Percentiles rank a stretch among this genome's conserved stretches.
Evolutionary conservation across 192 early-diverging fungal genomes (phyloP).

Genomic region (Backusella luteola): DNA sequence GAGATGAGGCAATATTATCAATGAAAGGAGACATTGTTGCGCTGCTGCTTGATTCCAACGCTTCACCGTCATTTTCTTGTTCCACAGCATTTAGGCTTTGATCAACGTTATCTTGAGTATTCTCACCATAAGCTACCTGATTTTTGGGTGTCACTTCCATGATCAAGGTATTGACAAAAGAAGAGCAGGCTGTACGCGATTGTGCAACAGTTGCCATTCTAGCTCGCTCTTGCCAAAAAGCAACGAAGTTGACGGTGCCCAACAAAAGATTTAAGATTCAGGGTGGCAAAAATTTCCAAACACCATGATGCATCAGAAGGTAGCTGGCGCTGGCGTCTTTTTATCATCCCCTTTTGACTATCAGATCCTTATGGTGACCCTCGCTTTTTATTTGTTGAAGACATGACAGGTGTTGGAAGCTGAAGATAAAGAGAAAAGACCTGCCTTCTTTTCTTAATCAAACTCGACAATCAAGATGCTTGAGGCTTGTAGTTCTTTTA

Average conservation of each 20-base stretch:
- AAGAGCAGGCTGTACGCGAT: neutral
- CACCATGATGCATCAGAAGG: neutral
- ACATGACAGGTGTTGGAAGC: no score
- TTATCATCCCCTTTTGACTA: neutral
- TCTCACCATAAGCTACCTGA: neutral
- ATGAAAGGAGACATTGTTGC: conserved; percentile 13
- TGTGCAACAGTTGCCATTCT: neutral
- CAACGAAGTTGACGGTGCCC: neutral
- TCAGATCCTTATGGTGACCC: neutral
- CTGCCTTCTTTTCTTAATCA: no score
- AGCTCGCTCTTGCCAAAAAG: neutral
- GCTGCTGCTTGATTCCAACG: conserved; percentile 13
- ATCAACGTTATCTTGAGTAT: neutral
- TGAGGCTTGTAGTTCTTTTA: no score
- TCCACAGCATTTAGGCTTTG: conserved; percentile 1
- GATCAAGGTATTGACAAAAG: neutral
- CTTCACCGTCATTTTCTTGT: conserved; percentile 5
- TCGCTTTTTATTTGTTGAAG: no score
- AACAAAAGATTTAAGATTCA: neutral
- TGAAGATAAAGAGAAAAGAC: no score
- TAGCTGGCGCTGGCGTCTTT: neutral
- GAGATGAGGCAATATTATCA: conserved; percentile 8
- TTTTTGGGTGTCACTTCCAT: neutral
- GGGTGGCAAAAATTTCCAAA: neutral
- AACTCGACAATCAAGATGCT: no score